Conservation (phyloP, 768 basidiomycete genomes). For the Boletus huronensis region DNA sequence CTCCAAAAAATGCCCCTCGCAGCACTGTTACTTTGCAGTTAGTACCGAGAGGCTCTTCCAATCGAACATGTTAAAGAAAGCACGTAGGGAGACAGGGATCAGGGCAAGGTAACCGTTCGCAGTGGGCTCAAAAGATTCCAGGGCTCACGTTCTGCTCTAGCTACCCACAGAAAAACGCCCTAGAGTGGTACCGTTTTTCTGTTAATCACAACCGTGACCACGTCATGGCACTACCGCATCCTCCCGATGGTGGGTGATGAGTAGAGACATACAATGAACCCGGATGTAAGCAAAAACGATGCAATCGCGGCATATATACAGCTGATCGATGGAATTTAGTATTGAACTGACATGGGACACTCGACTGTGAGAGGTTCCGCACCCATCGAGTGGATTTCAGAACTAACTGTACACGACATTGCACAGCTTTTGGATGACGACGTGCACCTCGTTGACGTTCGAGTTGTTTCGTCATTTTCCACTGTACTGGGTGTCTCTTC, state of each 20-base stretch:
- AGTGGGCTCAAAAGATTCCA: constrained; percentile 3
- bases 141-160: constrained; percentile 7
- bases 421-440: constrained; percentile 26
- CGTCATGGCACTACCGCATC: constrained; percentile 9
- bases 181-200: background rate
- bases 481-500: background rate
- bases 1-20: background rate
- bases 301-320: constrained; percentile 14
- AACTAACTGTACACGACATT: constrained; percentile 7
- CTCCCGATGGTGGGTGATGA: constrained; percentile 24
- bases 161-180: background rate
- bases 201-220: background rate
- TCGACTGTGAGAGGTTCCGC: background rate
- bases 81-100: constrained; percentile 15
- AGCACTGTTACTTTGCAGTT: background rate
- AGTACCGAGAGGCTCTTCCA: background rate
- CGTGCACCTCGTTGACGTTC: background rate
- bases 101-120: constrained; percentile 24
- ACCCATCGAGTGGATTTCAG: constrained; percentile 8
- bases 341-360: background rate
- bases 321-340: constrained; percentile 10
- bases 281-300: constrained; percentile 1
- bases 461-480: background rate
- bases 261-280: background rate
- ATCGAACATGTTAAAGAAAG: background rate